A percentile compares a stretch with the other conserved stretches of the same genome.
These are phyloP conservation scores for Saccharum officinarum DNA, from an alignment of 176 grass and related monocot genomes.

Conservation along the genomic window DNA sequence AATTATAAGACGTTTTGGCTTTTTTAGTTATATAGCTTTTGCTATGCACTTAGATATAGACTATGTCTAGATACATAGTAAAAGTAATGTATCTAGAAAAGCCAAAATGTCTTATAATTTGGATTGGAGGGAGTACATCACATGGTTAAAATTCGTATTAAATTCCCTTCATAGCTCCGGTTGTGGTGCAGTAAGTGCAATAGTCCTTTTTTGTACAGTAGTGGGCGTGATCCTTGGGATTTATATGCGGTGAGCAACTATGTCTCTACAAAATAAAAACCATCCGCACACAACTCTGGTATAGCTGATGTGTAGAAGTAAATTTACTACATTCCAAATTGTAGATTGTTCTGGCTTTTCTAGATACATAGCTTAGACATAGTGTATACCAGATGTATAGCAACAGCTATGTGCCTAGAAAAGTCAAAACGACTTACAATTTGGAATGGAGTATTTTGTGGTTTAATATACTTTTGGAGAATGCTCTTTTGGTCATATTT, in stretches of 20 bases:
- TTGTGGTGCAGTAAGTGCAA: constrained; percentile 3
- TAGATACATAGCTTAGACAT: not conserved
- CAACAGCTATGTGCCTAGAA: not conserved
- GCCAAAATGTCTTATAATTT: too few species aligned
- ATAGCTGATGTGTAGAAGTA: not conserved
- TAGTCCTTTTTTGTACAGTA: not conserved
- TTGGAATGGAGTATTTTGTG: not conserved
- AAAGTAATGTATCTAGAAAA: too few species aligned
- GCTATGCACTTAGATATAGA: too few species aligned
- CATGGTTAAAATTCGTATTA: not conserved
- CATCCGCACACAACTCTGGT: not conserved
- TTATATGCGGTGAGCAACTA: not conserved
- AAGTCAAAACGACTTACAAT: not conserved
- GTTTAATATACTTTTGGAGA: not conserved
- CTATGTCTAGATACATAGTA: too few species aligned
- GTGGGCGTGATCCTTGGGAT: not conserved
- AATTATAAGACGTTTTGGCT: too few species aligned
- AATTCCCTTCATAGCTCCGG: not conserved
- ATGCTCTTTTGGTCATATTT: constrained; percentile 22
- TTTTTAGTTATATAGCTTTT: too few species aligned
- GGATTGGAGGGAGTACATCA: not conserved
- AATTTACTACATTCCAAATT: not conserved
- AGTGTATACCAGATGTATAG: not conserved
- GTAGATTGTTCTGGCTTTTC: not conserved
- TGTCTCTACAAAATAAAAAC: constrained; percentile 15